A percentile compares a stretch with the other conserved stretches of the same genome.
These are phyloP conservation scores for Secale cereale DNA, from an alignment of 176 grass and related monocot species.

Conservation along the genomic window DNA sequence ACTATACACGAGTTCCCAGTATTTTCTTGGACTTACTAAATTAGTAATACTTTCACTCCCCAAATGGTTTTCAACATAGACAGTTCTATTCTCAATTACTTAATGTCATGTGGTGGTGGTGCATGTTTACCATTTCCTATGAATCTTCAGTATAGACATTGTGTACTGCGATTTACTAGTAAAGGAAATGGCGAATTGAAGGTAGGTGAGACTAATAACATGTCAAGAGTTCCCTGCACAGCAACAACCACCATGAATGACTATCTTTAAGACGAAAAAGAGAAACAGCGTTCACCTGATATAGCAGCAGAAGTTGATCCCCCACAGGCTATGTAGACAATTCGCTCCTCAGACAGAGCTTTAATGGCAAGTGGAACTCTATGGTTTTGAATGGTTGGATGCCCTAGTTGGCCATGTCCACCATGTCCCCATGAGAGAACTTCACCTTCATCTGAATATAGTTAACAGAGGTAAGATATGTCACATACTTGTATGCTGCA, in stretches of 20 bases:
- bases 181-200: not conserved
- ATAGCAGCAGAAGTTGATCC: conserved; percentile 96
- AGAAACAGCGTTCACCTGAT: conserved; percentile 50
- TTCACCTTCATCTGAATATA: conserved; percentile 70
- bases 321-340: conserved; percentile 80
- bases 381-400: conserved; percentile 71
- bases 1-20: not conserved
- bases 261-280: not conserved
- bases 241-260: not conserved
- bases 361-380: conserved; percentile 69
- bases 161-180: not conserved
- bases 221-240: not conserved
- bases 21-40: not conserved
- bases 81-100: not conserved
- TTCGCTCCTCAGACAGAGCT: conserved; percentile 58
- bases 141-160: not conserved
- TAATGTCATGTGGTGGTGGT: not conserved
- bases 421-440: conserved; percentile 91
- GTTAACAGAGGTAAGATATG: not conserved
- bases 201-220: conserved; percentile 1
- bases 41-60: not conserved
- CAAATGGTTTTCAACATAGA: not conserved
- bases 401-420: conserved; percentile 86
- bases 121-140: not conserved
- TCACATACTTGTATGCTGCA: conserved; percentile 14